Base-by-base conservation (phyloP, 305 asterid genomes). In the Petunia hybrid region DNA sequence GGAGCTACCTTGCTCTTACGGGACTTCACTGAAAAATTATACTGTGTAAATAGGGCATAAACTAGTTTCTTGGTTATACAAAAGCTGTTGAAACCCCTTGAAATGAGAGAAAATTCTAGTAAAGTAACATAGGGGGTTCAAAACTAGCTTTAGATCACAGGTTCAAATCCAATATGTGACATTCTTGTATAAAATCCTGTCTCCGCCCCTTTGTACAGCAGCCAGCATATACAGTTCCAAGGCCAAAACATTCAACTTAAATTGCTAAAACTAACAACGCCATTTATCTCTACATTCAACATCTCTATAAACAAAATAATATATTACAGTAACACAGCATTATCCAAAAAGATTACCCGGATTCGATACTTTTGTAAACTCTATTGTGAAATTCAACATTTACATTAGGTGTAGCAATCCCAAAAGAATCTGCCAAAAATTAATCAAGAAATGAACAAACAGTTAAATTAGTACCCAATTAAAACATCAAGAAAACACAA, bases 341-440 rank as follows among this genome's bases (percentile, higher is more conserved):
- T 48, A 48, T 48, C 3, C 55, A 48, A 48, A 46, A 67, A 31
- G 48, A n/a, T 8, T 89, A 96, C 99, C 99, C 86, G 91, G 87
- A 88, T n/a, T 88, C 81, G 48, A 92, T 83, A 86, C 95, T 89
- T 84, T 88, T 87, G 87, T 89, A 86, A 82, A 92, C 97, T 81
- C 77, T 92, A 73, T 84, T 83, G 80, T 86, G 91, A 83, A 97
- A 97, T 73, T 92, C 92, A 76, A 87, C 92, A 87, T 90, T 93
- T 80, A 85, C 78, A 86, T 91, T 91, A 64, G 90, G 69, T 51
- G 85, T 89, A 56, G 84, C 90, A 70, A 81, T 57, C 77, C 94
- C 97, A 82, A 16, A 88, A 86, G 87, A 87, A 87, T 84, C 98
- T 94, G 92, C 64, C 42, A 5, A 75, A 82, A 43, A 68, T 80